Conservation (phyloP, 129 eudicot genomes). For the Escallonia herrerae region DNA sequence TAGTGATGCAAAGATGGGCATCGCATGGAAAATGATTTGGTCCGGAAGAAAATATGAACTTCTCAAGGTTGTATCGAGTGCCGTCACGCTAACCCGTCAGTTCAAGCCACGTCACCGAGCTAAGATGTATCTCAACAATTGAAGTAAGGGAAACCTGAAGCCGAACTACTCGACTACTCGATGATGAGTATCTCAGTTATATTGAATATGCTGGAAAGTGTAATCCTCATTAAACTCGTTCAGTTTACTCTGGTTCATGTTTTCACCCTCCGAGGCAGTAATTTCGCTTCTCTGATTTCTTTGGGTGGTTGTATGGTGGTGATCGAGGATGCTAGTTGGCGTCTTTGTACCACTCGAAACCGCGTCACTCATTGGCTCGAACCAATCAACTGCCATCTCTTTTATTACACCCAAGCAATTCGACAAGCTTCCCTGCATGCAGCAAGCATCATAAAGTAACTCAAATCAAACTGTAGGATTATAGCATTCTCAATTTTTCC, state of each 20-base stretch:
- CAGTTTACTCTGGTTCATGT: conserved; percentile 23
- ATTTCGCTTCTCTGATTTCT: not conserved
- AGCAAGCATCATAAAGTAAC: not conserved
- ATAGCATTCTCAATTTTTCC: not conserved
- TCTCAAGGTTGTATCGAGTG: no score
- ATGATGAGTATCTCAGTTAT: not conserved
- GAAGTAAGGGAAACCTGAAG: no score
- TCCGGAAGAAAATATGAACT: no score
- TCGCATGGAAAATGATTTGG: no score
- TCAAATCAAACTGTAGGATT: not conserved
- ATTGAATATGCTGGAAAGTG: conserved; percentile 6
- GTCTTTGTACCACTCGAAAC: conserved; percentile 4
- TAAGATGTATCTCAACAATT: no score
- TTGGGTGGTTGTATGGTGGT: conserved; percentile 12
- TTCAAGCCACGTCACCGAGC: no score
- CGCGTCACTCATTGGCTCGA: conserved; percentile 5
- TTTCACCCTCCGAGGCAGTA: not conserved
- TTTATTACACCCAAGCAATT: conserved; percentile 20
- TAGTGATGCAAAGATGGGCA: no score
- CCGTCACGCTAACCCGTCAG: no score
- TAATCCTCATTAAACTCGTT: conserved; percentile 2
- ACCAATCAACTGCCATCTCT: conserved; percentile 9
- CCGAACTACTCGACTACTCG: no score
- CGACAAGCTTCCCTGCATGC: conserved; percentile 21
- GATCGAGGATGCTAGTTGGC: conserved; percentile 14